phyloP scores from a whole-genome alignment of 2,329 filamentous ascomycete species.

The Fusarium heterosporum region DNA sequence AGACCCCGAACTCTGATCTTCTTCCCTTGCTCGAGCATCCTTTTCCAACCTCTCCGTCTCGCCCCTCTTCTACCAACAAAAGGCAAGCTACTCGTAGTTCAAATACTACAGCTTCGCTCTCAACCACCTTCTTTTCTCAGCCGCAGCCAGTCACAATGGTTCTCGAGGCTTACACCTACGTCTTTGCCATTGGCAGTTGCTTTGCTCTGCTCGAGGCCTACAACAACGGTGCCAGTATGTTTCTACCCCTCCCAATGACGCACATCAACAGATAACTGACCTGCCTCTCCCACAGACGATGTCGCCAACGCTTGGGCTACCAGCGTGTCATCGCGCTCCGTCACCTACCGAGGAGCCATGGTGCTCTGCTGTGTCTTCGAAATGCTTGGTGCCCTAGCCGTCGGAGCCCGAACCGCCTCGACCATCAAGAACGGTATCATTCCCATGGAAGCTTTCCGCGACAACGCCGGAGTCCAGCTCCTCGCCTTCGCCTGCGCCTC shows the following conservation, averaged over 20 bases:
- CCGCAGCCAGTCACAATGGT: slow-evolving; percentile 58
- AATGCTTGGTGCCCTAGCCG: slow-evolving; percentile 73
- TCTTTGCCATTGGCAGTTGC: slow-evolving; percentile 80
- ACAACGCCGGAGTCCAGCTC: slow-evolving; percentile 74
- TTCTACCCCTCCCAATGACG: not conserved
- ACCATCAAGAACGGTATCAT: slow-evolving; percentile 87
- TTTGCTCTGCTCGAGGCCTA: slow-evolving; percentile 82
- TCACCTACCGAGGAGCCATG: slow-evolving; percentile 77
- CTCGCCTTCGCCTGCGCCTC: slow-evolving; percentile 74
- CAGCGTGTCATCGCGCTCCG: slow-evolving; percentile 81
- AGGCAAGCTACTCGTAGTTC: slow-evolving; percentile 13
- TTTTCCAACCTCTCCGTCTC: slow-evolving; percentile 12
- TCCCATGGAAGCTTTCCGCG: slow-evolving; percentile 66
- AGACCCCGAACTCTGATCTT: slow-evolving; percentile 9
- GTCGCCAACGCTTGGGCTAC: slow-evolving; percentile 88
- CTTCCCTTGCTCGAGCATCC: slow-evolving; percentile 33
- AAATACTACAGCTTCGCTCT: slow-evolving; percentile 21
- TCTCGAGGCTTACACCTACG: slow-evolving; percentile 73
- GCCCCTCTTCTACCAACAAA: not conserved
- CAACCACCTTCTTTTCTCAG: not conserved
- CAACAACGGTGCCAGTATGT: slow-evolving; percentile 83
- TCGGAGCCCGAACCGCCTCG: slow-evolving; percentile 76
- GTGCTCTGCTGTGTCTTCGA: slow-evolving; percentile 75
- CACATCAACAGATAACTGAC: slow-evolving; percentile 9
- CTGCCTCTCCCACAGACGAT: slow-evolving; percentile 68